These are phyloP conservation scores for Dendryphion nanum DNA, from an alignment of 2,329 filamentous ascomycete genomes.

Conservation along the genomic window DNA sequence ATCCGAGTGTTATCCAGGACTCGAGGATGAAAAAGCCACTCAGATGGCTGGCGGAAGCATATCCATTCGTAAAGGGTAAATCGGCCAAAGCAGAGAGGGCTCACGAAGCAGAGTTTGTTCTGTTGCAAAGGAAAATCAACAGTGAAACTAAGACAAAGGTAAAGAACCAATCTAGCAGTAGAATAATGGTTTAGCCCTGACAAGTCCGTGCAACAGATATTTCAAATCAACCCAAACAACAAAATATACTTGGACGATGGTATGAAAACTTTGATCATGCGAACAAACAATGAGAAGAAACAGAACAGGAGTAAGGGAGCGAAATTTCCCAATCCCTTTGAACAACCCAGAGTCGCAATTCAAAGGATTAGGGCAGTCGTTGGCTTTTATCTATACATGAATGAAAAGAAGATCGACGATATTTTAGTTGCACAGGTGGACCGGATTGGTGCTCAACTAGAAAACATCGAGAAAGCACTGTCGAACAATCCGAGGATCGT, in stretches of 20 bases:
- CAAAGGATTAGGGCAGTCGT: slow-evolving; percentile 3
- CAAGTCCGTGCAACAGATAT: background rate
- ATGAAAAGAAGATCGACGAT: slow-evolving; percentile 2
- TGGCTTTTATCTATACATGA: slow-evolving; percentile 4
- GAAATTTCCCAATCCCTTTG: background rate
- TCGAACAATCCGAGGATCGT: slow-evolving; percentile 2
- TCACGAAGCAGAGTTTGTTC: slow-evolving; percentile 1
- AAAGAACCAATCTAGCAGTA: background rate
- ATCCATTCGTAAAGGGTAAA: slow-evolving; percentile 2
- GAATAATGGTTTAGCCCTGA: background rate
- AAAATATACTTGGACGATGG: background rate
- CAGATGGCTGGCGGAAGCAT: slow-evolving; percentile 2
- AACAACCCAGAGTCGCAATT: slow-evolving; percentile 2
- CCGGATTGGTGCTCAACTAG: slow-evolving; percentile 3
- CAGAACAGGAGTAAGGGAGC: background rate
- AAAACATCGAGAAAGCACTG: slow-evolving; percentile 2
- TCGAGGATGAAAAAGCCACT: background rate
- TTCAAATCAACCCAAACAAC: background rate
- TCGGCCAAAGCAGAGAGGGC: background rate
- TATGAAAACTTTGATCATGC: background rate
- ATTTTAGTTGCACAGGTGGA: slow-evolving; percentile 5
- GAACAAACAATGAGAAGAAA: background rate
- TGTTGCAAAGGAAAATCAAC: slow-evolving; percentile 3
- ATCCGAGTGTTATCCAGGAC: background rate
- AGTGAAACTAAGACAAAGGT: background rate